These are phyloP conservation scores for Trichophyton schoenleinii DNA, from an alignment of 2,329 filamentous ascomycete species.

Conservation along the genomic window DNA sequence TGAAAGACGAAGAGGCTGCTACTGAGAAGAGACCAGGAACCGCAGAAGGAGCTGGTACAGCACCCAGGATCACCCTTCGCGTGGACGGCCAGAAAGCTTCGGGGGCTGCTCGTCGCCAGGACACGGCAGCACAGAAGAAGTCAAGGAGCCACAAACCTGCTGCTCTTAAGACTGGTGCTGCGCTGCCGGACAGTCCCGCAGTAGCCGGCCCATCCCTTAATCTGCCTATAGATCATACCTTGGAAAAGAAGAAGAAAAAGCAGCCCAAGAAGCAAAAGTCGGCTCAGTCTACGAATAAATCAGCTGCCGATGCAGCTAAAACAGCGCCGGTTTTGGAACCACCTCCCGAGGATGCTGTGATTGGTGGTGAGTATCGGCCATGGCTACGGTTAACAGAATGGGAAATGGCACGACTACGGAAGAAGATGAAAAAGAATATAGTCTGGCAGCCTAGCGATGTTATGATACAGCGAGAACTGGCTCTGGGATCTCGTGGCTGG, in stretches of 20 bases:
- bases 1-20: slow-evolving; percentile 15
- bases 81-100: slow-evolving; percentile 22
- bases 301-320: slow-evolving; percentile 15
- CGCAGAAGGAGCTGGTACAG: slow-evolving; percentile 25
- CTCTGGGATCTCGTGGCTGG: slow-evolving; percentile 44
- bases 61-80: slow-evolving; percentile 32
- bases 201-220: neutral
- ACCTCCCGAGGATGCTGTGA: slow-evolving; percentile 46
- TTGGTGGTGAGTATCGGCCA: slow-evolving; percentile 48
- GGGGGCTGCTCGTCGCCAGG: slow-evolving; percentile 1
- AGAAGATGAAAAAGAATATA: slow-evolving; percentile 60
- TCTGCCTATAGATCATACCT: neutral
- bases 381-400: slow-evolving; percentile 55
- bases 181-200: neutral
- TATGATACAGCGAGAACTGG: slow-evolving; percentile 54
- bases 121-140: neutral
- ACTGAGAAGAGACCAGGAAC: slow-evolving; percentile 31
- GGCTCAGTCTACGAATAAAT: slow-evolving; percentile 28
- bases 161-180: neutral
- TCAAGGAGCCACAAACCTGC: neutral
- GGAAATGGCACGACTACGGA: slow-evolving; percentile 54
- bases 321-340: slow-evolving; percentile 44
- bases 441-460: slow-evolving; percentile 56
- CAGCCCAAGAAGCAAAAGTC: slow-evolving; percentile 4
- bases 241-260: slow-evolving; percentile 8